Conservation (phyloP, 345 rosid genomes). For the Salix dunnii region DNA sequence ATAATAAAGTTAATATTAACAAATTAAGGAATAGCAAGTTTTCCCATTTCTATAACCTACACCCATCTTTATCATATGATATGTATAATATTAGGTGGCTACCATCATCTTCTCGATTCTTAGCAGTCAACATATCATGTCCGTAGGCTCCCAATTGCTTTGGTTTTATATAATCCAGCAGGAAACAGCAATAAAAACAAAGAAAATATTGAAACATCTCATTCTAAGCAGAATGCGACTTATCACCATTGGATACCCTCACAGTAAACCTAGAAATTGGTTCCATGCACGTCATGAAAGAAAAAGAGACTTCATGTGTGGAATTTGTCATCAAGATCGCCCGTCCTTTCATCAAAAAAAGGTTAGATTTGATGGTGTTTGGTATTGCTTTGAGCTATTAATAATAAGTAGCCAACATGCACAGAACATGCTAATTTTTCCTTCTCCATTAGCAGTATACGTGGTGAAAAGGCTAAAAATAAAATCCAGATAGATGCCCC, state of each 20-base stretch:
- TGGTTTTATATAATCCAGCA: background rate
- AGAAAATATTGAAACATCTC: background rate
- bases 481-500: background rate
- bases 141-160: background rate
- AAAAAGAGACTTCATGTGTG: background rate
- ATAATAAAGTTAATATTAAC: background rate
- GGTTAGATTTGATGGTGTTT: no score
- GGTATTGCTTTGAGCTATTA: no score
- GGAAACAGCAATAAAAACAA: background rate
- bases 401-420: no score
- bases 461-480: no score
- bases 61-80: constrained; percentile 1
- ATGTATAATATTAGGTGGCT: background rate
- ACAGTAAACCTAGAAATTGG: background rate
- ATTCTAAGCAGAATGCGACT: background rate
- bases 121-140: background rate
- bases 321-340: background rate
- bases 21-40: background rate
- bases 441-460: background rate
- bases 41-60: constrained; percentile 10
- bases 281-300: background rate
- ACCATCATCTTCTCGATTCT: background rate
- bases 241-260: background rate
- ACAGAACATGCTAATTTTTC: no score
- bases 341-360: no score